These are phyloP conservation scores for Durio zibethinus DNA, from an alignment of 345 rosid species.

Conservation along the genomic window DNA sequence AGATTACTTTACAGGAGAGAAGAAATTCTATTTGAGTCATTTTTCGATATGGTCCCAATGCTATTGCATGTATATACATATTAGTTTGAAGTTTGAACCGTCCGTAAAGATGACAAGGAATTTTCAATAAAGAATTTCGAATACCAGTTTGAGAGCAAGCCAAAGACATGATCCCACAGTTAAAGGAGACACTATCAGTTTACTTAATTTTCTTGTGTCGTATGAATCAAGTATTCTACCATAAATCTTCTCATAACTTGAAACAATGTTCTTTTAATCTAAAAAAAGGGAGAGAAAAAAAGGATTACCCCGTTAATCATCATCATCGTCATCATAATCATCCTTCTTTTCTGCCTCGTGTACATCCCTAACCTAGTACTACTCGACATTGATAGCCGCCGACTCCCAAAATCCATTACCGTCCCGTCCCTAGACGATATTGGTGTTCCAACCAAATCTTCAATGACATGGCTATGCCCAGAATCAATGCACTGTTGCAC, in stretches of 20 bases:
- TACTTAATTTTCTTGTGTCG: no score
- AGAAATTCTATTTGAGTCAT: no score
- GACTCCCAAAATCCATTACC: background rate
- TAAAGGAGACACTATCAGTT: no score
- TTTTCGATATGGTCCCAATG: no score
- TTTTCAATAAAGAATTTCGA: no score
- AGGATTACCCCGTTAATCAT: background rate
- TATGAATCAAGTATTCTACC: background rate
- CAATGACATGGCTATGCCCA: background rate
- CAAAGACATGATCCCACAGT: no score
- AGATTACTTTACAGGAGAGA: no score
- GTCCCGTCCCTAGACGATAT: background rate
- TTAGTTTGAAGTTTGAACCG: background rate
- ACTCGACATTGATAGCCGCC: background rate
- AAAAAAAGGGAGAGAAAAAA: background rate
- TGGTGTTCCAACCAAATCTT: background rate
- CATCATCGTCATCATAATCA: background rate
- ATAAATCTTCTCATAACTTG: background rate
- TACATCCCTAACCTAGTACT: background rate
- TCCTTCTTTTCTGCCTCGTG: background rate
- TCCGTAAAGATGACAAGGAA: background rate
- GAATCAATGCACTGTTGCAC: constrained; percentile 51
- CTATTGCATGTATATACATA: no score
- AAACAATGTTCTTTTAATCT: background rate
- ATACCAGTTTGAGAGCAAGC: no score